Base-by-base conservation (phyloP, 768 basidiomycete species). In the Rhizopogon sp. region DNA sequence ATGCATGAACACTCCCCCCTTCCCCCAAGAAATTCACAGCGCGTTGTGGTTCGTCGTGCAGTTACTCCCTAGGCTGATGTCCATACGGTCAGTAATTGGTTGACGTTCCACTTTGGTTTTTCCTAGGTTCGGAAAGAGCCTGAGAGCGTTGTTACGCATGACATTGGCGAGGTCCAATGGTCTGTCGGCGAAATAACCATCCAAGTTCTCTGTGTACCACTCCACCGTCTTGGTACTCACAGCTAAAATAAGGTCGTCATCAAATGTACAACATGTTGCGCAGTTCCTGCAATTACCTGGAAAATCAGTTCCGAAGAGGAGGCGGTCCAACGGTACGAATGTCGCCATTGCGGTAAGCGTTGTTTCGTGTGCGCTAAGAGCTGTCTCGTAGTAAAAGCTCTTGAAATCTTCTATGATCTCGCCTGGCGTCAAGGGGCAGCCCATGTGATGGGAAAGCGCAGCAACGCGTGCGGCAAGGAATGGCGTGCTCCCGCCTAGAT, bases 241-340 rank as follows among this genome's bases (percentile, higher is more conserved):
- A 35, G 86, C 87, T 90, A 51, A 28, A 44, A 39, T 35, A 43
- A 45, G 31, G 41, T 45, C 10, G 44, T 46, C 31, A 17, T 5
- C 42, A 39, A 13, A 31, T 22, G 7, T 13, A 45, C n/a, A 41
- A 25, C 20, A 50, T 31, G 28, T 31, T 25, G 41, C n/a, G 35
- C 22, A 49, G 35, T 11, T 22, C 25, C 44, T 14, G 43, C 53
- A 60, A 71, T 53, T 65, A 87, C 88, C 88, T 52, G 88, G 88
- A 62, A 87, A 87, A 66, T 91, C 88, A 14, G 84, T 85, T 40
- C 88, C 88, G 65, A 86, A 89, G 25, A 90, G 69, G 52, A 90
- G 67, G 37, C 68, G 81, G 43, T 81, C 78, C 1, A 69, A 63
- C 20, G 70, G 63, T 3, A 82, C 76, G 62, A 86, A 82, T 17